Percentiles rank a stretch among this genome's conserved stretches.
Evolutionary conservation across 805 yeast genomes (phyloP).

Genomic region (Lipomyces lipofer): DNA sequence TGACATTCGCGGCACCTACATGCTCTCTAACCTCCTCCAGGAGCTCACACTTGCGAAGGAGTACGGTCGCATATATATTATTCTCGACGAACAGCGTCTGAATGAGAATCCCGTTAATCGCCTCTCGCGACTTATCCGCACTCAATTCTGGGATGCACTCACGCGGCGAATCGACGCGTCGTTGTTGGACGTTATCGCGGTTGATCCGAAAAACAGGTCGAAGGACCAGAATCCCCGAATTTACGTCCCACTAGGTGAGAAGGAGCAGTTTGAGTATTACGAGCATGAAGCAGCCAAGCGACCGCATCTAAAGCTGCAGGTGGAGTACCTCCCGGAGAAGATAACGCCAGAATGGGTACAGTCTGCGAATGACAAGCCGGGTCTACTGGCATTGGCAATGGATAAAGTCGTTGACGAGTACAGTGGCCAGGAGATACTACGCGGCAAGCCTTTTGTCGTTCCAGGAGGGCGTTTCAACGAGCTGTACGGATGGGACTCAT

Average conservation of each 20-base stretch:
- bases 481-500: slow-evolving; percentile 97
- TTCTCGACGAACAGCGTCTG: slow-evolving; percentile 78
- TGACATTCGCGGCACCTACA: slow-evolving; percentile 83
- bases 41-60: slow-evolving; percentile 84
- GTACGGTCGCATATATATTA: slow-evolving; percentile 73
- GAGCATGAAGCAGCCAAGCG: slow-evolving; percentile 51
- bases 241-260: slow-evolving; percentile 69
- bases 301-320: slow-evolving; percentile 64
- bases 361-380: slow-evolving; percentile 79
- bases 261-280: slow-evolving; percentile 74
- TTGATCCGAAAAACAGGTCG: slow-evolving; percentile 71
- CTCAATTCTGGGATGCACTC: slow-evolving; percentile 76
- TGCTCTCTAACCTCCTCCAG: slow-evolving; percentile 81
- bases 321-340: slow-evolving; percentile 70
- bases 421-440: slow-evolving; percentile 51
- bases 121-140: slow-evolving; percentile 67
- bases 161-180: slow-evolving; percentile 68
- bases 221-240: slow-evolving; percentile 68
- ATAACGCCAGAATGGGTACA: slow-evolving; percentile 77
- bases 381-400: slow-evolving; percentile 79
- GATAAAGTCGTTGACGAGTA: slow-evolving; percentile 51
- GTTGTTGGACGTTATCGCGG: slow-evolving; percentile 67
- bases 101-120: slow-evolving; percentile 86
- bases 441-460: slow-evolving; percentile 83
- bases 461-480: slow-evolving; percentile 98